These are phyloP conservation scores for Trichomonascaceae sp. DNA, from an alignment of 1,139 yeast species.

Conservation along the genomic window DNA sequence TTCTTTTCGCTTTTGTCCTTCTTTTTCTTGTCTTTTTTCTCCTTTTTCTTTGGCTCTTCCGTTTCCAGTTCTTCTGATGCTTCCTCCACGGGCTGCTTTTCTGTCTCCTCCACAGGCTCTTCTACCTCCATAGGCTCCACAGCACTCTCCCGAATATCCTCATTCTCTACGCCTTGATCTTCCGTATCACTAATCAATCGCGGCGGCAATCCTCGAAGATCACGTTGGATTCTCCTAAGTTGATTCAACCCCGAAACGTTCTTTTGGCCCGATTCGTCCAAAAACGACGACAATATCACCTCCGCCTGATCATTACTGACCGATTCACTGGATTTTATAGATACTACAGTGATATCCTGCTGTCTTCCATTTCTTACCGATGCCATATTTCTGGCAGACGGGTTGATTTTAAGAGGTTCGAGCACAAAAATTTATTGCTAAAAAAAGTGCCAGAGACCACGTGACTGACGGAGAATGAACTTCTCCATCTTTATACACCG, in stretches of 20 bases:
- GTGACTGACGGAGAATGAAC: background rate
- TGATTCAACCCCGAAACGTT: conserved; percentile 44
- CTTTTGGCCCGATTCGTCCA: conserved; percentile 10
- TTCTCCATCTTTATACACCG: background rate
- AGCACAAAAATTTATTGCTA: background rate
- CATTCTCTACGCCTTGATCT: background rate
- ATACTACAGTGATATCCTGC: conserved; percentile 26
- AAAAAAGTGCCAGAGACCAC: background rate
- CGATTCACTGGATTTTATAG: conserved; percentile 23
- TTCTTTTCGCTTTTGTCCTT: conserved; percentile 1
- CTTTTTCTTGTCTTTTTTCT: background rate
- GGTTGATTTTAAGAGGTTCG: background rate
- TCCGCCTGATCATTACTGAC: conserved; percentile 34
- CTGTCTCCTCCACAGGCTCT: conserved; percentile 2
- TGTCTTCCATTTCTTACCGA: conserved; percentile 13
- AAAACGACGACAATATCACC: conserved; percentile 11
- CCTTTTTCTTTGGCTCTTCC: background rate
- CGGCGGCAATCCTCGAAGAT: conserved; percentile 70
- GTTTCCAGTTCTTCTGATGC: background rate
- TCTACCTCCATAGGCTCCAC: background rate
- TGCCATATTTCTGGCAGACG: conserved; percentile 6
- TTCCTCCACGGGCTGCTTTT: background rate
- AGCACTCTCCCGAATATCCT: background rate
- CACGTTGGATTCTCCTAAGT: conserved; percentile 61
- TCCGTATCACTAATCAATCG: conserved; percentile 1